Evolutionary conservation across 352 stramenopile genomes (phyloP), one percentile per base, ranked within the genome.

Genomic region (Pythium brassicae): DNA sequence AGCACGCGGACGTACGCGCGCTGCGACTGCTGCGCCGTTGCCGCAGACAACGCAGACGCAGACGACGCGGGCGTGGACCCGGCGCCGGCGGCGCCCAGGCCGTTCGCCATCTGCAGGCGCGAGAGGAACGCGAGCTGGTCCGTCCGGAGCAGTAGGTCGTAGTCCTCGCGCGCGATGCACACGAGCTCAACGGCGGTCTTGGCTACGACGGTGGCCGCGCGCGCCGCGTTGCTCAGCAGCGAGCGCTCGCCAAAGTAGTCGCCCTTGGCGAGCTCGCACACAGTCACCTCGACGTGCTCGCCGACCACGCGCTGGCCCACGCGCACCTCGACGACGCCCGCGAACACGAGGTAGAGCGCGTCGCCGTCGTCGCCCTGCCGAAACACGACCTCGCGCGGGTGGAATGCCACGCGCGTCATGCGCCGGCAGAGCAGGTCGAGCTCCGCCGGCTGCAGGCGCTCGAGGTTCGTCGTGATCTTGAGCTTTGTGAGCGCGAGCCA

Each of bases 401-500:
- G 71, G 45, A 76, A 83, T 3, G 66, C 52, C 23, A 78, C 62
- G 40, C 79, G 63, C 4, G 57, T 68, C 76, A 88, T 86, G 43
- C 74, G 76, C 0, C 78, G 74, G 49, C 77, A 91, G 0, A 91
- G 62, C 49, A 84, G 37, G 27, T 84, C 79, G 0, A 91, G 69
- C 50, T 91, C 78, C 0, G 72, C 66, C 0, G 76, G 70, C 49
- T 87, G 73, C 27, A 91, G 34, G 0, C 65, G 66, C 50, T 88
- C 74, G 49, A 91, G 87, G 58, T 91, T 74, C 0, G 74, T 89
- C 52, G 76, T 72, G 59, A 87, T 83, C 65, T 89, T 86, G 56
- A 89, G 73, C 32, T 89, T 89, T 1, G 76, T 89, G 27, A 80
- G 76, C 59, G 84, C 78, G 57, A 91, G 87, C 81, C 81, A 91